Base-by-base conservation (phyloP, 495 filamentous ascomycete genomes). In the Annulohypoxylon maeteangense region DNA sequence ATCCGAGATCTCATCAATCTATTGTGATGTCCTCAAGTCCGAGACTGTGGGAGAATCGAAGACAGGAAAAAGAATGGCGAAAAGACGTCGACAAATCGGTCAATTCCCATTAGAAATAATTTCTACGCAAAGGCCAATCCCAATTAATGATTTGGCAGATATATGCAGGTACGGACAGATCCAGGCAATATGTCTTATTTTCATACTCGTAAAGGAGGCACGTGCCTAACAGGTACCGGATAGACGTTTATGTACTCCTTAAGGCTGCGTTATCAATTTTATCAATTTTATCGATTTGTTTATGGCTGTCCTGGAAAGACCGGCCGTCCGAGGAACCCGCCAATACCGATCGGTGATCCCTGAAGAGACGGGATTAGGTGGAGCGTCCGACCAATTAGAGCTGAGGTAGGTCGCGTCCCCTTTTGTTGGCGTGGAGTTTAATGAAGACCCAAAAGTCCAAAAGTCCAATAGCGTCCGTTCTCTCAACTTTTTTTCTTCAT, bases 391-490 rank as follows among this genome's bases (percentile, higher is more conserved):
- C 65, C 65, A 68, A 73, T 68, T n/a, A 54, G 55, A 60, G 14
- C 16, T 4, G 1, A 31, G 16, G 11, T 18, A 31, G 20, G 58
- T 68, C 68, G 47, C 47, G 62, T 72, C 74, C 67, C 74, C 74
- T 68, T 68, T 74, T 76, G 70, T 65, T 74, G 72, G 68, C 72
- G 72, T 74, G 64, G 68, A 74, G 72, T 71, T 71, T 71, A 66
- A 73, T 73, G 65, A 73, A 65, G n/a, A 56, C 27, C 68, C 60
- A 62, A 31, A 59, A 62, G 40, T 47, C 56, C 45, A 42, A 62
- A 47, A 55, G 53, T 53, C 42, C 56, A 47, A 22, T 62, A 42
- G 48, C 27, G 22, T 25, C 40, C 14, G 23, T 7, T 20, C 32
- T 59, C 56, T 68, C 60, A 58, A 62, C 65, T 66, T 71, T 70